Evolutionary conservation across 768 basidiomycete genomes (phyloP), one percentile per base, ranked within the genome.

Genomic region (Tricholoma sp.): DNA sequence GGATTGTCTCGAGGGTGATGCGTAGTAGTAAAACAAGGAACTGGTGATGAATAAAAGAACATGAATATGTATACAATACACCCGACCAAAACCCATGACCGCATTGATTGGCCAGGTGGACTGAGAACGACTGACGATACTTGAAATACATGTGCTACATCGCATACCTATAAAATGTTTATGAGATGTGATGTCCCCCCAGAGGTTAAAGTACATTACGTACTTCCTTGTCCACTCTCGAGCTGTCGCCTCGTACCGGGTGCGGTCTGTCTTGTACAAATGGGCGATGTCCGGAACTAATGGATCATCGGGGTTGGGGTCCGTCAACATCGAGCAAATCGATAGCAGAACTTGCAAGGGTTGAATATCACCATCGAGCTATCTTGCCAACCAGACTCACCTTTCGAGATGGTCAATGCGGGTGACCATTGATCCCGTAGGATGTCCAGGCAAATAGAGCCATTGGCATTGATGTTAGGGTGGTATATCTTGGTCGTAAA

Each of bases 401-500:
- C 95, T 82, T 99, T 99, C 66, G 96, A 97, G 67, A 99, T 96
- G 56, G 97, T 99, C 79, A 98, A 78, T 46, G 97, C 97, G 50
- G 97, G 97, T 60, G 91, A 94, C 97, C 97, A 99, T 71, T 98
- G 97, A 74, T 99, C 97, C 74, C 95, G 83, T 70, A 99, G 78
- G 69, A 99, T 99, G 74, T 99, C 97, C 66, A 99, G 78, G 74
- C 96, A 99, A 74, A 99, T 98, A 62, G 93, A 95, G 41, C 97
- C 97, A 68, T 99, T 99, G 65, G 96, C 92, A 72, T 99, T 99
- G 94, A 99, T 98, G 82, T 98, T 98, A 34, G 96, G 96, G 75
- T 98, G 96, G 74, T 98, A 98, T 67, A 98, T 98, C 90, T 97
- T 98, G 70, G 97, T 98, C 64, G 94, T 96, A 76, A 99, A 99